A percentile compares a stretch with the other conserved stretches of the same genome.
Conservation (phyloP, 495 filamentous ascomycete species). For the Durotheca rogersii region DNA sequence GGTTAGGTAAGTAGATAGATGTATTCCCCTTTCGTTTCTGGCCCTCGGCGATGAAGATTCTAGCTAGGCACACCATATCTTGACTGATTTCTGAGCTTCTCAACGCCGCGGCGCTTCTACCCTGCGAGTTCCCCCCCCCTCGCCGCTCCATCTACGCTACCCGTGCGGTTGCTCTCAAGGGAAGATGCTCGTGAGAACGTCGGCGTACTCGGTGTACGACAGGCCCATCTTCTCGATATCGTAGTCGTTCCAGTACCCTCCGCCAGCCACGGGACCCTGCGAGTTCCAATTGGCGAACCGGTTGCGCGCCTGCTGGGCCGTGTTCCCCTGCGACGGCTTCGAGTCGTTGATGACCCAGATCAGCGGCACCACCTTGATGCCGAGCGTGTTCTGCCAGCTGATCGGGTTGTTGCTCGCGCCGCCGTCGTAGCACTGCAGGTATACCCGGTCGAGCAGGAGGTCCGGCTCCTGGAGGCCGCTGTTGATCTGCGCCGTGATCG, state of each 20-base stretch:
- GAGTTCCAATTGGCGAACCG: constrained; percentile 38
- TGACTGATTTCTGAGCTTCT: too few species aligned
- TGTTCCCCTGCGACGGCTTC: constrained; percentile 42
- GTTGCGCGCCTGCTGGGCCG: constrained; percentile 37
- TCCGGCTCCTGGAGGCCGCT: constrained; percentile 23
- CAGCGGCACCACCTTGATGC: constrained; percentile 46
- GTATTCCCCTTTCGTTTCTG: too few species aligned
- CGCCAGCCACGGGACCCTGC: constrained; percentile 36
- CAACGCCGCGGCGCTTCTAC: too few species aligned
- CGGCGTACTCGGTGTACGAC: constrained; percentile 42
- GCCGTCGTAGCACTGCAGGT: constrained; percentile 47
- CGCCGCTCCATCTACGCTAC: too few species aligned
- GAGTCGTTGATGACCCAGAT: constrained; percentile 49
- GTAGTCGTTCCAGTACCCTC: constrained; percentile 49
- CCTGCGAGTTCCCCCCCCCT: too few species aligned
- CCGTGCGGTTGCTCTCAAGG: constrained; percentile 24
- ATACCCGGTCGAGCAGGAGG: constrained; percentile 40
- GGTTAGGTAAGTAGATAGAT: too few species aligned
- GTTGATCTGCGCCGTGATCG: constrained; percentile 35
- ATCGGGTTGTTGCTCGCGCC: constrained; percentile 42
- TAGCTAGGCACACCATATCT: too few species aligned
- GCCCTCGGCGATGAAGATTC: too few species aligned
- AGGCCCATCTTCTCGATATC: constrained; percentile 48
- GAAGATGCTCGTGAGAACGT: constrained; percentile 38
- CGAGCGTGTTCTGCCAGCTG: constrained; percentile 38